Evolutionary conservation across 768 basidiomycete species (phyloP).

Genomic region (Rhodotorula sphaerocarpa): DNA sequence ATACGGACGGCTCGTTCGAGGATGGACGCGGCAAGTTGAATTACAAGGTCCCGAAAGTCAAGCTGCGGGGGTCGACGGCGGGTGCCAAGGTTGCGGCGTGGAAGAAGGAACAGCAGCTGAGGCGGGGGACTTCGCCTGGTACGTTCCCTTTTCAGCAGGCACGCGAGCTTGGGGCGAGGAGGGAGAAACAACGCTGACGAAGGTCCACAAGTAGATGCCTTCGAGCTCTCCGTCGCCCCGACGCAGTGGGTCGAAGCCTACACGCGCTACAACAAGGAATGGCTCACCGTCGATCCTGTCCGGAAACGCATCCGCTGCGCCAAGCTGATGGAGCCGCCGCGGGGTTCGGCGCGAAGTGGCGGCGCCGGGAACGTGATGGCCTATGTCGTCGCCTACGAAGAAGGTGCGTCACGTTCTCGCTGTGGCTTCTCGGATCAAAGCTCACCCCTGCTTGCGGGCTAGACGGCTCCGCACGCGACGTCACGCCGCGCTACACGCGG

Average conservation of each 20-base stretch:
- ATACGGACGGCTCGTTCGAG: background rate
- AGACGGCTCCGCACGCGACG: slow-evolving; percentile 83
- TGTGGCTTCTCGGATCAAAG: background rate
- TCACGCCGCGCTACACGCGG: slow-evolving; percentile 78
- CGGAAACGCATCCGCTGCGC: slow-evolving; percentile 72
- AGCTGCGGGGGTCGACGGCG: slow-evolving; percentile 1
- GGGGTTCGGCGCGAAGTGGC: slow-evolving; percentile 27
- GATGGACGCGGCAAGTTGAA: slow-evolving; percentile 22
- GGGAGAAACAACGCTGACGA: too few relatives aligned
- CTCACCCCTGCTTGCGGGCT: background rate
- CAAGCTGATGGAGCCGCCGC: slow-evolving; percentile 53
- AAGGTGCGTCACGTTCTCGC: slow-evolving; percentile 46
- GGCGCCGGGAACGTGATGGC: slow-evolving; percentile 62
- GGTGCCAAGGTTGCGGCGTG: slow-evolving; percentile 5
- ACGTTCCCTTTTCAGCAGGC: slow-evolving; percentile 2
- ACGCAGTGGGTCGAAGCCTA: slow-evolving; percentile 98
- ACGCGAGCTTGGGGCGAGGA: too few relatives aligned
- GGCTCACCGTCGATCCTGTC: slow-evolving; percentile 88
- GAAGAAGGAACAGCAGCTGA: slow-evolving; percentile 22
- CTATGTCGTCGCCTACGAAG: slow-evolving; percentile 89
- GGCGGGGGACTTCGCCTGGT: slow-evolving; percentile 25
- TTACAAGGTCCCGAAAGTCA: slow-evolving; percentile 26
- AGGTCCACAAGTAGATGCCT: slow-evolving; percentile 1
- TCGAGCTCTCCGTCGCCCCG: slow-evolving; percentile 50
- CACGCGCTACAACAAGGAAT: slow-evolving; percentile 77